Evolutionary conservation across 148 eudicot species (phyloP).

Genomic region (Amaranthus cruentus): DNA sequence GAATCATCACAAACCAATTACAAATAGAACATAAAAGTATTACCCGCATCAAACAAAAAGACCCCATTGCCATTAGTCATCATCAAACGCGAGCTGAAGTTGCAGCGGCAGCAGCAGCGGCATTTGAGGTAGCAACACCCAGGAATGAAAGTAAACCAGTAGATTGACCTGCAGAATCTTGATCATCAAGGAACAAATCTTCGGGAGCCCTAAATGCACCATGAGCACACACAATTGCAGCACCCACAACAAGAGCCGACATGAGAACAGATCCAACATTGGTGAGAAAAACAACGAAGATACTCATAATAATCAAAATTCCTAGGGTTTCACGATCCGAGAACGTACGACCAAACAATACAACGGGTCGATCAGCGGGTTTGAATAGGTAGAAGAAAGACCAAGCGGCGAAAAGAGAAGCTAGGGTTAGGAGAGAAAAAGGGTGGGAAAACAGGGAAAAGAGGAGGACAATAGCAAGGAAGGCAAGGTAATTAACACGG

Average conservation of each 20-base stretch:
- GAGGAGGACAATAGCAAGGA: conserved; percentile 47
- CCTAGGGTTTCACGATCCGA: conserved; percentile 70
- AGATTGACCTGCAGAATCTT: conserved; percentile 24
- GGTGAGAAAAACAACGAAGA: conserved; percentile 62
- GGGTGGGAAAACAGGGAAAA: conserved; percentile 73
- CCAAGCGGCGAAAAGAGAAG: conserved; percentile 67
- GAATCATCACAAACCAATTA: not conserved
- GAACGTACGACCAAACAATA: conserved; percentile 52
- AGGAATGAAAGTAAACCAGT: conserved; percentile 67
- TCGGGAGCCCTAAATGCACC: conserved; percentile 77
- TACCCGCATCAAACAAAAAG: not conserved
- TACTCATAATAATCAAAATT: conserved; percentile 33
- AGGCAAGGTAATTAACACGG: conserved; percentile 60
- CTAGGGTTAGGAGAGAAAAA: conserved; percentile 57
- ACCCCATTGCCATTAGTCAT: not conserved
- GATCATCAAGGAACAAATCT: conserved; percentile 77
- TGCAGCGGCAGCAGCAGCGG: conserved; percentile 30
- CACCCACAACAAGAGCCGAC: conserved; percentile 66
- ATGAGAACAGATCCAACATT: conserved; percentile 72
- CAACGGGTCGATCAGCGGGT: conserved; percentile 60
- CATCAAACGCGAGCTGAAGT: conserved; percentile 28
- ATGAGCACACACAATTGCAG: conserved; percentile 53
- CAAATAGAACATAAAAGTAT: not conserved
- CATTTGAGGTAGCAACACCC: conserved; percentile 32
- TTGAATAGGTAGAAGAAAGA: conserved; percentile 81